Percentiles rank a stretch among this genome's conserved stretches.
phyloP scores from a whole-genome alignment of 169 alveolate genomes.

The Plasmodium coatneyi region DNA sequence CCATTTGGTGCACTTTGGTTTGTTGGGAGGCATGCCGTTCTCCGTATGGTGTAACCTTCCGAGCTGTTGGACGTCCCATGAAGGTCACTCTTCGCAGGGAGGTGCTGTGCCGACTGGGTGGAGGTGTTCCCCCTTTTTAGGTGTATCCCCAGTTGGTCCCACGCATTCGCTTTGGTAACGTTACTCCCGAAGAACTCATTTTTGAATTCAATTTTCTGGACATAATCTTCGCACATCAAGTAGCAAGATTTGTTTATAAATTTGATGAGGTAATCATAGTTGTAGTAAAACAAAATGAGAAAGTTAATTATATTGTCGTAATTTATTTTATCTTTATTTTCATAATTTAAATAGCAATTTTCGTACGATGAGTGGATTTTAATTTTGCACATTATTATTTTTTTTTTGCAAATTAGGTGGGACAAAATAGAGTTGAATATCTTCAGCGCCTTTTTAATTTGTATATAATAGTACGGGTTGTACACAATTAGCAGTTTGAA shows the following conservation, averaged over 20 bases:
- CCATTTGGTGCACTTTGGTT: neutral
- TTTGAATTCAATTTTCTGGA: constrained; percentile 7
- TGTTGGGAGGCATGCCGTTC: neutral
- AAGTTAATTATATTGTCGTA: constrained; percentile 60
- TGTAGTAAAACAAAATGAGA: constrained; percentile 37
- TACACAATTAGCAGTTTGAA: constrained; percentile 65
- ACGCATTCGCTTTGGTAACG: neutral
- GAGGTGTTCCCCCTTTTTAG: neutral
- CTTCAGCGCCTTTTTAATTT: constrained; percentile 57
- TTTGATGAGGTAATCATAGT: constrained; percentile 55
- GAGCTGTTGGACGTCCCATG: neutral
- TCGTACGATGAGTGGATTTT: constrained; percentile 57
- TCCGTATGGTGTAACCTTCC: neutral
- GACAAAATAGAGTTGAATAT: constrained; percentile 36
- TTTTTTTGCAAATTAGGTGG: constrained; percentile 17
- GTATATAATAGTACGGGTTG: constrained; percentile 66
- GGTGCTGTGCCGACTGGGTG: neutral
- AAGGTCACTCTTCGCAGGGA: neutral
- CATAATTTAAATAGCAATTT: constrained; percentile 65
- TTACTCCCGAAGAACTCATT: neutral
- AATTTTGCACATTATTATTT: constrained; percentile 61
- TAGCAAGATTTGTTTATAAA: constrained; percentile 67
- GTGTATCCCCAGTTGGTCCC: neutral
- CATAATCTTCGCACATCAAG: constrained; percentile 73
- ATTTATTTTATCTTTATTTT: constrained; percentile 64